phyloP scores from a whole-genome alignment of 805 yeast genomes.

The Yamadazyma nakazawae region DNA sequence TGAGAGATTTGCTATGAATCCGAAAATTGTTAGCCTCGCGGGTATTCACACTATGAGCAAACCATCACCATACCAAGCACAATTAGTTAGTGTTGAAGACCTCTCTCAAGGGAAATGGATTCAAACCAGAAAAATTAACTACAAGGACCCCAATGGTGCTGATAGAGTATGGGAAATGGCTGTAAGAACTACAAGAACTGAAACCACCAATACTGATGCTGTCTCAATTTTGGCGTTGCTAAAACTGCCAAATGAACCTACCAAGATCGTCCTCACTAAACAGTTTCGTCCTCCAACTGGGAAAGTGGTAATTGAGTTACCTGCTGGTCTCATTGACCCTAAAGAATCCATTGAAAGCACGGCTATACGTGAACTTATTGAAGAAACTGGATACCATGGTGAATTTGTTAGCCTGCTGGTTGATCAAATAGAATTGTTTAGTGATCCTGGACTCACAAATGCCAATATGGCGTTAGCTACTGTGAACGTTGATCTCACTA shows the following conservation, averaged over 20 bases:
- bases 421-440: conserved; percentile 43
- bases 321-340: conserved; percentile 92
- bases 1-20: too few relatives aligned
- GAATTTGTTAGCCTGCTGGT: conserved; percentile 36
- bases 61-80: conserved; percentile 36
- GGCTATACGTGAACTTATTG: conserved; percentile 82
- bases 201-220: conserved; percentile 66
- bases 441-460: conserved; percentile 85
- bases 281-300: conserved; percentile 93
- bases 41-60: conserved; percentile 10
- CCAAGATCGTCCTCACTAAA: conserved; percentile 61
- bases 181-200: conserved; percentile 68
- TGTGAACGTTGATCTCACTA: conserved; percentile 68
- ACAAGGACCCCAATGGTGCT: conserved; percentile 67
- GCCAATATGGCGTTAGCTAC: conserved; percentile 80
- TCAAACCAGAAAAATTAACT: conserved; percentile 59
- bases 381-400: conserved; percentile 92
- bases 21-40: not conserved
- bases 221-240: conserved; percentile 84
- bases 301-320: conserved; percentile 87
- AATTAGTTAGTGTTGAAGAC: conserved; percentile 29
- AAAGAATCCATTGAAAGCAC: conserved; percentile 73
- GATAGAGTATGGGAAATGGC: conserved; percentile 89
- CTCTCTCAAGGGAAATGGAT: conserved; percentile 43
- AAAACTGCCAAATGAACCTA: conserved; percentile 40